Base-by-base conservation (phyloP, 2,329 filamentous ascomycete genomes). In the Amauroascus niger region DNA sequence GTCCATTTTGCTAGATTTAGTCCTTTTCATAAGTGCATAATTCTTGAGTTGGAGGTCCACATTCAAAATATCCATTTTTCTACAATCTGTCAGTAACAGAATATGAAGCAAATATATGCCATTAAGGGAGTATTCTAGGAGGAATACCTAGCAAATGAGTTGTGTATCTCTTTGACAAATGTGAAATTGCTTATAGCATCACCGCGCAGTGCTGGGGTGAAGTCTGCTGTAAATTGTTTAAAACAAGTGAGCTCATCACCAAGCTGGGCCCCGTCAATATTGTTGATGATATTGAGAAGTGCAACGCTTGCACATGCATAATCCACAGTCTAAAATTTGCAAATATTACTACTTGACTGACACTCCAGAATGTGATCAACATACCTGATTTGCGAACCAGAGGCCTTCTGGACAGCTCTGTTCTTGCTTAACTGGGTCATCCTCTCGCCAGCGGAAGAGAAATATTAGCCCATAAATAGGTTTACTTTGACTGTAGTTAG, bases 271-370 rank as follows among this genome's bases (percentile, higher is more conserved):
- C 74, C 75, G 0, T 80, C 73, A 22, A 83, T 77, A 65, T 97
- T 97, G 80, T 95, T 94, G 64, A 95, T 74, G 56, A 96, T 95
- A 63, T 97, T 97, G 61, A 96, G 78, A 60, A 97, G 76, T 2
- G 93, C 89, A 44, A 96, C 81, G n/a, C 88, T 93, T 18, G 88
- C 93, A 69, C 93, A 98, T 24, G 88, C 85, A 68, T 95, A 95
- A 53, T 80, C 78, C 0, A 82, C 84, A 0, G 87, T 88, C 84
- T 91, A 57, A 11, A 28, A 4, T 26, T 52, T 20, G 33, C 16
- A 22, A 11, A 37, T 6, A 20, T 53, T 24, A 53, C 32, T 52
- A 45, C 40, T 37, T n/a, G n/a, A n/a, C 28, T 30, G 48, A n/a
- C n/a, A 11, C 18, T 26, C 4, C 28, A 18, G 18, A 41, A 45